Evolutionary conservation across 2,329 filamentous ascomycete species (phyloP), one percentile per base, ranked within the genome.

Genomic region (Fusarium neocosmosporiellum): DNA sequence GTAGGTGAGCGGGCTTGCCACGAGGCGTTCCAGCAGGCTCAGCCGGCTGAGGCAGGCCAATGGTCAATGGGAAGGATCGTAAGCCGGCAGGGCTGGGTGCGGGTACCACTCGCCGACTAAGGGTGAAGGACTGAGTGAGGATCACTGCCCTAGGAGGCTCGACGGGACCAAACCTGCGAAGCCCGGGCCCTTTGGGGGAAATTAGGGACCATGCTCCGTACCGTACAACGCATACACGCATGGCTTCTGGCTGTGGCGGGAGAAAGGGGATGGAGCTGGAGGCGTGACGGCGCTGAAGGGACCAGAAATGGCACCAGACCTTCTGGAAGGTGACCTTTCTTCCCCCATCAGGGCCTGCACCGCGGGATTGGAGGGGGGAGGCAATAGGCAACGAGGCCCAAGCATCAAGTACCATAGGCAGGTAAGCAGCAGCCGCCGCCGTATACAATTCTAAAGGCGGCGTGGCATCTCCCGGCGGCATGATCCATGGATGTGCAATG

Each of bases 61-160:
- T 50, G 46, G 46, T 50, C 18, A 75, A 29, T 66, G 63, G 70
- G 69, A 75, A 74, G 75, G 68, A 74, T 73, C 72, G 69, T 75
- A 75, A 77, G 72, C 75, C 69, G 71, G 67, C 75, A 74, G 72
- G 74, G 65, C 65, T 70, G 60, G 69, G 50, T 71, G 72, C 74
- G 75, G 74, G 66, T 69, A 72, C 50, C 29, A 31, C 65, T 62
- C 37, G n/a, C 31, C 65, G 43, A 31, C 37, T 29, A 65, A 70
- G 66, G 33, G 36, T 41, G 48, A 73, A 48, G 43, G 43, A 48
- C 24, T 27, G 43, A 55, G 29, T 31, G 46, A 50, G 67, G 70
- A 59, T 71, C 27, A 55, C 67, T 73, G 66, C 70, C 55, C 43
- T 53, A 59, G 39, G 36, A 64, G 54, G 43, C 39, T 53, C 63